Base-by-base conservation (phyloP, 2,329 filamentous ascomycete species). In the Chalara sp. region DNA sequence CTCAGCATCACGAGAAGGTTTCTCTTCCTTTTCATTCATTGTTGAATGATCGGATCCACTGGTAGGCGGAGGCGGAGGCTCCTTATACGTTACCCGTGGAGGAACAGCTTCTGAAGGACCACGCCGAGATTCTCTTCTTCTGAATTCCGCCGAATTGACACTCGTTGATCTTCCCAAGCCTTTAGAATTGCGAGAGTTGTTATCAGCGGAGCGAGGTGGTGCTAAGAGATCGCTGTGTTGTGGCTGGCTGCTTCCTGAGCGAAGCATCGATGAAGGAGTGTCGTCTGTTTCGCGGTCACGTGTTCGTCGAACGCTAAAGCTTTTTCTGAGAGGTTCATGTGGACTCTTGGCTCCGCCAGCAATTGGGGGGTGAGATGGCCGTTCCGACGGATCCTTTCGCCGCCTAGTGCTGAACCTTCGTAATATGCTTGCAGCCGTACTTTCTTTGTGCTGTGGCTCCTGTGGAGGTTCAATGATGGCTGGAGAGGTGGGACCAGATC, bases 391-490 rank as follows among this genome's bases (percentile, higher is more conserved):
- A 58, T 87, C 88, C 67, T 79, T 81, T 50, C 84, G 80, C 61
- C 86, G 83, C 56, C 92, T 82, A 6, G 93, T 97, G 71, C 92
- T 97, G 66, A 99, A 91, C 37, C 93, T 81, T 58, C 93, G 81
- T 46, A 99, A 73, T 47, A 99, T 75, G 31, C 91, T 89, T 30
- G 83, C 87, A 35, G 91, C 89, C 5, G 88, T 82, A 62, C 89
- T 93, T 67, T 96, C 92, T 68, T 93, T 95, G 72, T 88, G 91
- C 5, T 80, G 75, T 7, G 76, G 78, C 65, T 83, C 84, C 21
- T 73, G 66, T 32, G 81, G 79, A 28, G 81, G 76, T 30, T 84
- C 77, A 41, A 76, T 67, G 31, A 79, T 62, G 59, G 79, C 61
- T 58, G 76, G 67, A 51, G 76, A 68, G 39, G 70, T 65, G 58